These are phyloP conservation scores for Spergularia marina DNA, from an alignment of 148 eudicot species.

Conservation along the genomic window DNA sequence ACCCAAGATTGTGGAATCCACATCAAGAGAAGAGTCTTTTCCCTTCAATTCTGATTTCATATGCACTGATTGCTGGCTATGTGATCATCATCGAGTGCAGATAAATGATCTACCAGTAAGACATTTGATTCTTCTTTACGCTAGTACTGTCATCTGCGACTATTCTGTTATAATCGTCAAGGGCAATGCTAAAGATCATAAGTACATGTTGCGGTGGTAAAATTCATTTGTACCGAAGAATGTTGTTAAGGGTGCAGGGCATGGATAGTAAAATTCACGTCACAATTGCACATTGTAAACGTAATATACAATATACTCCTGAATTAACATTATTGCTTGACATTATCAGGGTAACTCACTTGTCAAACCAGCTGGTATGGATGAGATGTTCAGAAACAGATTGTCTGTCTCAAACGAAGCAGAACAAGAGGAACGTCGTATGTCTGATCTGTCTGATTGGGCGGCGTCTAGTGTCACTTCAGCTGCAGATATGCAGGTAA, in stretches of 20 bases:
- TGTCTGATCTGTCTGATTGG: slow-evolving; percentile 98
- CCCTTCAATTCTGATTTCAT: slow-evolving; percentile 22
- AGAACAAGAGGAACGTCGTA: slow-evolving; percentile 86
- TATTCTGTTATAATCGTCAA: not conserved
- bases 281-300: too few species aligned
- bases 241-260: too few species aligned
- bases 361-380: slow-evolving; percentile 32
- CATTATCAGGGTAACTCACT: slow-evolving; percentile 35
- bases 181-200: not conserved
- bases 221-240: too few species aligned
- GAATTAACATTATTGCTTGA: not conserved
- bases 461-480: slow-evolving; percentile 77
- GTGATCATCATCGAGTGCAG: slow-evolving; percentile 52
- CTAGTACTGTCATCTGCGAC: not conserved
- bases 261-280: too few species aligned
- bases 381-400: slow-evolving; percentile 43
- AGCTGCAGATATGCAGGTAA: slow-evolving; percentile 66
- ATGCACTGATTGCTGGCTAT: slow-evolving; percentile 52
- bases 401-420: slow-evolving; percentile 33
- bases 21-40: slow-evolving; percentile 21
- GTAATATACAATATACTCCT: too few species aligned
- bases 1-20: slow-evolving; percentile 21
- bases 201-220: too few species aligned
- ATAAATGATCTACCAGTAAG: slow-evolving; percentile 39
- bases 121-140: not conserved